phyloP scores from a whole-genome alignment of 306 rosid species.

The Abrus precatorius region DNA sequence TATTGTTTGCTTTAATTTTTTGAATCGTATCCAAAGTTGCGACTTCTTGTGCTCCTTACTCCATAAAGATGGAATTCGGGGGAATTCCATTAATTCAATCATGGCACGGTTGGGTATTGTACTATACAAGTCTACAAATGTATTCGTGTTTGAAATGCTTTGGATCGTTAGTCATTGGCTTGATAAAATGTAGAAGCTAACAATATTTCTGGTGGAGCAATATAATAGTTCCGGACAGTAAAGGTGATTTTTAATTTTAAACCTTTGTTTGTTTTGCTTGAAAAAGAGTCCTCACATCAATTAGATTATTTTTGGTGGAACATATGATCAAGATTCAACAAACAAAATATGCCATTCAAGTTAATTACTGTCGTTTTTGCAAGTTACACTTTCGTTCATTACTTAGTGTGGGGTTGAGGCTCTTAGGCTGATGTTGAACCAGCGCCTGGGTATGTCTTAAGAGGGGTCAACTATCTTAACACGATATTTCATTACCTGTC shows the following conservation, averaged over 20 bases:
- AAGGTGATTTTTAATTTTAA: too few relatives aligned
- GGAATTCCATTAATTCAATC: background rate
- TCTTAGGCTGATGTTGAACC: too few relatives aligned
- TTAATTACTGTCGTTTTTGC: background rate
- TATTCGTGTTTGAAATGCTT: background rate
- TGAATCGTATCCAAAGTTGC: background rate
- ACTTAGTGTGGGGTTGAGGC: too few relatives aligned
- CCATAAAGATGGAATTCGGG: background rate
- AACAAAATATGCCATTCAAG: background rate
- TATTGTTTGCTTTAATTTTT: conserved; percentile 25
- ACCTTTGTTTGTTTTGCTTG: too few relatives aligned
- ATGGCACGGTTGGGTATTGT: conserved; percentile 9
- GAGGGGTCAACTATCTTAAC: too few relatives aligned
- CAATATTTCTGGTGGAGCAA: background rate
- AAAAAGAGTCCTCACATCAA: too few relatives aligned
- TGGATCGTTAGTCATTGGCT: background rate
- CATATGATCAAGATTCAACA: too few relatives aligned
- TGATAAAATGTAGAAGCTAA: background rate
- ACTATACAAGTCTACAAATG: background rate
- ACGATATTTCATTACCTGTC: conserved; percentile 11
- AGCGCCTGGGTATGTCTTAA: too few relatives aligned
- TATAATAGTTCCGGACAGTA: background rate
- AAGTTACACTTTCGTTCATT: too few relatives aligned
- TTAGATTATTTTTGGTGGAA: too few relatives aligned
- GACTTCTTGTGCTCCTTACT: background rate